A percentile compares a stretch with the other conserved stretches of the same genome.
Conservation (phyloP, 2,329 filamentous ascomycete species). For the Venturiaceae sp. region DNA sequence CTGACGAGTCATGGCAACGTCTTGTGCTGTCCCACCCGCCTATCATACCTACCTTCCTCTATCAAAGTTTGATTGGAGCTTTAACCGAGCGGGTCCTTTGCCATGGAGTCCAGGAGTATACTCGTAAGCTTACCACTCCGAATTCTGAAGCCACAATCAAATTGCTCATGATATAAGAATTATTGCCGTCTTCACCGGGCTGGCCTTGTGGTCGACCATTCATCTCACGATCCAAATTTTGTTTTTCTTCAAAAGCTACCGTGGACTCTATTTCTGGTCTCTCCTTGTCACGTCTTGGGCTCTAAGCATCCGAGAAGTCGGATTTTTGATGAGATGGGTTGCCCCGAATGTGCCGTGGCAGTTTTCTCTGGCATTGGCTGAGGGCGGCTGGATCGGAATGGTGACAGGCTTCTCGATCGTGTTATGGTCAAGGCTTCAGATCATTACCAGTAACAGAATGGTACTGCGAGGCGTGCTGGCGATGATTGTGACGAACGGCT, state of each 20-base stretch:
- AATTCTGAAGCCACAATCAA: not conserved
- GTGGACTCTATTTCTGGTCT: slow-evolving; percentile 41
- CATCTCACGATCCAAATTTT: slow-evolving; percentile 38
- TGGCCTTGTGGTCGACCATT: slow-evolving; percentile 29
- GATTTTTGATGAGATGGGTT: slow-evolving; percentile 27
- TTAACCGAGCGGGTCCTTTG: not conserved
- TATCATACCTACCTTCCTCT: not conserved
- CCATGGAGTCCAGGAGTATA: slow-evolving; percentile 4
- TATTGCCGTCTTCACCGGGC: slow-evolving; percentile 4
- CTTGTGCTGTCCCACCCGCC: not conserved
- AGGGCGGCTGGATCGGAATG: slow-evolving; percentile 49
- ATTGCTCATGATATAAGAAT: not conserved
- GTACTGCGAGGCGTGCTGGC: slow-evolving; percentile 40
- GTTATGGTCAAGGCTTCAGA: slow-evolving; percentile 52
- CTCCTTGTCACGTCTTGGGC: slow-evolving; percentile 35
- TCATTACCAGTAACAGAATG: slow-evolving; percentile 43
- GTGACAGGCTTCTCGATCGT: slow-evolving; percentile 53
- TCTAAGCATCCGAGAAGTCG: slow-evolving; percentile 35
- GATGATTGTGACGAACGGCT: slow-evolving; percentile 48
- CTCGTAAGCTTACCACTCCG: not conserved
- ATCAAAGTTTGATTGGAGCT: slow-evolving; percentile 3
- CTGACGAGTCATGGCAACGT: not conserved
- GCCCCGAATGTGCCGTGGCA: slow-evolving; percentile 15
- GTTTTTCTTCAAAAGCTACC: slow-evolving; percentile 36
- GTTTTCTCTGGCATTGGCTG: slow-evolving; percentile 21